Evolutionary conservation across 805 yeast genomes (phyloP), one percentile per base, ranked within the genome.

Genomic region (Candida stauntonica): DNA sequence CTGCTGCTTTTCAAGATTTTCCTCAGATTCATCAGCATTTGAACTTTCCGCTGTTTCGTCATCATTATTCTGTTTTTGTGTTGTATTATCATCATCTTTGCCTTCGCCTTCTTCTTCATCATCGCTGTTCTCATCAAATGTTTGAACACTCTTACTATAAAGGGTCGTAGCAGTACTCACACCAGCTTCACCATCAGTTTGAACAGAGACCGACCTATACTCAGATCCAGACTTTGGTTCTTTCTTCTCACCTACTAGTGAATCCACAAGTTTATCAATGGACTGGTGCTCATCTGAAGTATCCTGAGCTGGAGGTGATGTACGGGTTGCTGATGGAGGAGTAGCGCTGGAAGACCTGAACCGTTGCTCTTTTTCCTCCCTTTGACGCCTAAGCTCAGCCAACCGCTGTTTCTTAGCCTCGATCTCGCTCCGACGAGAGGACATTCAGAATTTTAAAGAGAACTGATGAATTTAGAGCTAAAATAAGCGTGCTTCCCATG

Each of bases 361-460:
- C 27, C 26, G 41, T 26, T 36, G 41, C 32, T 45, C 46, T 26
- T 47, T 58, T 39, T 54, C 61, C 35, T 63, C 70, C 23, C 81
- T 54, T 47, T 66, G 69, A 27, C 64, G 66, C 26, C 77, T 59
- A n/a, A 79, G 62, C 54, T 72, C 75, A 23, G 73, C 74, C 24
- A 79, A 55, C 37, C 69, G 65, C 31, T 65, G 70, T 40, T 67
- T 62, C 46, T 77, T 76, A 37, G 73, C 74, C 50, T 77, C 82
- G 30, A 79, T 66, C 48, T 70, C 68, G 26, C 57, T 45, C 44
- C 72, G 51, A 33, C 61, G 50, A 28, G 61, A 56, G 46, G 58
- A 60, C 50, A 52, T 50, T 21, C n/a, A n/a, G n/a, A n/a, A n/a
- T n/a, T n/a, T n/a, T n/a, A n/a, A n/a, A n/a, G n/a, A n/a, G n/a